Evolutionary conservation across 1,284 basidiomycete species (phyloP), one percentile per base, ranked within the genome.

Genomic region (Cutaneotrichosporon sp.): DNA sequence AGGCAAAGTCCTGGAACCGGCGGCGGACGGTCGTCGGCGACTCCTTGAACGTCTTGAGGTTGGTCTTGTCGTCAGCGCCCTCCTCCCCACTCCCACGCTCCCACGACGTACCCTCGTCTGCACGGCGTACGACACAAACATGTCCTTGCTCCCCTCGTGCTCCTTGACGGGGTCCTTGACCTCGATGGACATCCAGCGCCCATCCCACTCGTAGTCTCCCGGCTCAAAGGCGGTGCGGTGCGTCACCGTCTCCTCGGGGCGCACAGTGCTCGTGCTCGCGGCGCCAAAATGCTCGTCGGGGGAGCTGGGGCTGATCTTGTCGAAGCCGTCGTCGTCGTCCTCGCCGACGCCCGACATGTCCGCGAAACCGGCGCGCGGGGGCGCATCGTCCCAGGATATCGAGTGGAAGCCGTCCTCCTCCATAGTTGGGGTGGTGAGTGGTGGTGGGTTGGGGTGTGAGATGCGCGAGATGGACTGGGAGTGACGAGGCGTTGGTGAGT

Each of bases 1-100:
- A 99, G 38, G 91, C 90, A 79, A 99, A 99, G 80, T 99, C 97
- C 73, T 95, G 92, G 81, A 97, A 99, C 27, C 95, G 86, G 64
- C 95, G 85, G 58, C 95, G 86, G 16, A 98, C 81, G 87, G 90
- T 27, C 86, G 84, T 22, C 89, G 84, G 70, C 88, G 54, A 49
- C 6, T 58, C 42, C 1, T 68, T 62, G 56, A 77, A 77, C 11
- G 62, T 73, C 9, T 71, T 69, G 13, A 79, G 62, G 61, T 79
- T 77, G 18, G 77, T 78, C 77, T n/a, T 81, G 47, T 22, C 57
- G 33, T 51, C 38, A 60, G 52, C n/a, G n/a, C 20, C 22, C 9
- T 10, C 18, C 31, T 29, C 13, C 13, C 34, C 43, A 33, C 38
- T 47, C 9, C 16, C 42, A 27, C n/a, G 45, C 20, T n/a, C 43